Percentiles rank a stretch among this genome's conserved stretches.
These are phyloP conservation scores for Anthracocystis setariae DNA, from an alignment of 1,284 basidiomycete genomes.

Conservation along the genomic window DNA sequence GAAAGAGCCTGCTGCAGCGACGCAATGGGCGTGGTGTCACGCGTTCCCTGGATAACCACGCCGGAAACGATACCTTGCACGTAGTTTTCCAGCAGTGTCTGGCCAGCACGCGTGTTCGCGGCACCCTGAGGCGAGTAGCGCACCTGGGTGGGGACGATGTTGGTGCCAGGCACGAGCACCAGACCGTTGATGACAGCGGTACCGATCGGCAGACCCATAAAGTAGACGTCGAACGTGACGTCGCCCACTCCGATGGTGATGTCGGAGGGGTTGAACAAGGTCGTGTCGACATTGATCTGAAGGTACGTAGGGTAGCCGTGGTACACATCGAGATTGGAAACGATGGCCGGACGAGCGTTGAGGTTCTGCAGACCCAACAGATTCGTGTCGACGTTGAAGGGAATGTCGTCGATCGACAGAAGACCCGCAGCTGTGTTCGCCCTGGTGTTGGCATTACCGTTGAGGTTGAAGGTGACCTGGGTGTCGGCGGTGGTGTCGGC, in stretches of 20 bases:
- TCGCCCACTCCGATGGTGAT: constrained; percentile 78
- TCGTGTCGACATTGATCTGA: constrained; percentile 75
- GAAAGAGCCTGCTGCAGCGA: constrained; percentile 77
- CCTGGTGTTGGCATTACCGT: constrained; percentile 73
- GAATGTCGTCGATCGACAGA: constrained; percentile 73
- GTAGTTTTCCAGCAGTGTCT: constrained; percentile 76
- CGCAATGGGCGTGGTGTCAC: constrained; percentile 74
- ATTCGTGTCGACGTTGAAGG: constrained; percentile 75
- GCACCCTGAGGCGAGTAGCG: constrained; percentile 75
- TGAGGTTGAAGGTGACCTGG: constrained; percentile 73
- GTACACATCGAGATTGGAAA: constrained; percentile 76
- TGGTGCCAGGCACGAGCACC: constrained; percentile 51
- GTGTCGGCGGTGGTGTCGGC: constrained; percentile 74
- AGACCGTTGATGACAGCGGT: constrained; percentile 72
- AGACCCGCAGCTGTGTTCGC: constrained; percentile 79
- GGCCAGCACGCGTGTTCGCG: constrained; percentile 73
- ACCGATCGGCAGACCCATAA: constrained; percentile 74
- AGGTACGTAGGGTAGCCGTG: constrained; percentile 77
- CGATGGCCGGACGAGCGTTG: constrained; percentile 73
- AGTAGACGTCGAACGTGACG: constrained; percentile 75
- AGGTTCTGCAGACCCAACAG: constrained; percentile 78
- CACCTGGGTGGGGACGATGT: constrained; percentile 71
- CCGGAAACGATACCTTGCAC: constrained; percentile 75
- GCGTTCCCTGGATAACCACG: constrained; percentile 74
- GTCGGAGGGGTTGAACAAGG: constrained; percentile 72